Base-by-base conservation (phyloP, 108 stramenopile genomes). In the Pseudonitzschia pungens region DNA sequence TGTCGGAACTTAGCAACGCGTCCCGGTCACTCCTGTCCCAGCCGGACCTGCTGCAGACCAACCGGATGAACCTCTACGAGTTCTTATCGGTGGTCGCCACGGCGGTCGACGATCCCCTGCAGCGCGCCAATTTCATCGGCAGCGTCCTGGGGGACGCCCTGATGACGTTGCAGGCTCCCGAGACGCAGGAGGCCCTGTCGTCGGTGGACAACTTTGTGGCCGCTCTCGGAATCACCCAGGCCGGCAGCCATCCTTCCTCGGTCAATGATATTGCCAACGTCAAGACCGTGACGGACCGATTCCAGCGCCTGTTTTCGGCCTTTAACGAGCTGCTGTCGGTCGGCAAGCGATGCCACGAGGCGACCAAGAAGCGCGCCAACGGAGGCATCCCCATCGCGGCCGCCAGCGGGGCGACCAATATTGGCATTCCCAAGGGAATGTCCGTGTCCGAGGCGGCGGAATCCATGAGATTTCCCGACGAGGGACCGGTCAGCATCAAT, bases 21-120 rank as follows among this genome's bases (percentile, higher is more conserved):
- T 82, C 86, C 10, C 86, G 84, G 21, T 58, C 81, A 16, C 77
- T 91, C 20, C 75, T 96, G 42, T 73, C 89, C 7, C 84, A 83
- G 8, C 31, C 60, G 16, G 84, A 78, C 5, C 76, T 93, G n/a
- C 77, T 86, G 29, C 90, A 91, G 21, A 71, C 83, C 14, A 92
- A 92, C 69, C 81, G 87, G 66, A 96, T 93, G 89, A 92, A 96
- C 69, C 76, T 96, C 6, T 91, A 88, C 60, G 95, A 96, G 68
- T 96, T 96, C 67, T 76, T 96, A 24, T 84, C 89, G 12, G 89
- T 89, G 77, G 90, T 96, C 18, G 92, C 92, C 26, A 88, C 87
- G 27, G 91, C 90, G 24, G 92, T 93, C 16, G 86, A 92, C 28
- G 91, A 96, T 72, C 89, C 89, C 3, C 69, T 70, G 16, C 83